Base-by-base conservation (phyloP, 2,329 filamentous ascomycete genomes). In the Cladosporium sp. region DNA sequence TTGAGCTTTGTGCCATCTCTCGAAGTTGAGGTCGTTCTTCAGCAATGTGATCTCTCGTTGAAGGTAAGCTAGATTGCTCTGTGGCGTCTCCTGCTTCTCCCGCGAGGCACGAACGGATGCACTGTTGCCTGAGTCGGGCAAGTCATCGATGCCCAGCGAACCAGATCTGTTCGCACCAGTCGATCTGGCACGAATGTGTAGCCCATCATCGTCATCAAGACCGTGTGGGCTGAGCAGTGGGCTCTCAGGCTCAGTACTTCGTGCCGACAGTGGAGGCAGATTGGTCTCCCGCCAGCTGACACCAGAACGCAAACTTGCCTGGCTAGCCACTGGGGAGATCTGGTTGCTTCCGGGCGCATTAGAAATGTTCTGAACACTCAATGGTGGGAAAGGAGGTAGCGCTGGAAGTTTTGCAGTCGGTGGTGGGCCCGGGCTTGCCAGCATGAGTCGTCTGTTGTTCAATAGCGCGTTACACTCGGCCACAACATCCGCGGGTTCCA, bases 1-100 rank as follows among this genome's bases (percentile, higher is more conserved):
- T 72, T 95, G 91, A 69, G 92, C 87, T 74, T 93, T 94, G 72
- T 94, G 84, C 76, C 92, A 94, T 28, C 90, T 85, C 76, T 95
- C 92, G 72, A 94, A 95, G 69, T 90, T 91, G 51, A 95, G 81
- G 71, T 95, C 91, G 67, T 93, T 95, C 53, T 89, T 88, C 13
- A 95, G 78, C 2, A 93, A 79, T 62, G 92, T 85, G n/a, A 92
- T 85, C 71, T 93, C 89, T 49, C 89, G 85, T 69, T 92, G 88
- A 3, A 95, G 79, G 69, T 87, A 86, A 1, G 84, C 79, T 30
- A 84, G 72, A 65, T 83, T 76, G 26, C 62, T 74, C 57, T 68
- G 66, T 18, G 72, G 70, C n/a, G 51, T 8, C 25, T 72, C 69
- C 5, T 63, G 56, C 30, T 64, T 67, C 7, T 71, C 69, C 28